A percentile compares a stretch with the other conserved stretches of the same genome.
These are phyloP conservation scores for Larix kaempferi DNA, from an alignment of 75 land plant genomes.

Conservation along the genomic window DNA sequence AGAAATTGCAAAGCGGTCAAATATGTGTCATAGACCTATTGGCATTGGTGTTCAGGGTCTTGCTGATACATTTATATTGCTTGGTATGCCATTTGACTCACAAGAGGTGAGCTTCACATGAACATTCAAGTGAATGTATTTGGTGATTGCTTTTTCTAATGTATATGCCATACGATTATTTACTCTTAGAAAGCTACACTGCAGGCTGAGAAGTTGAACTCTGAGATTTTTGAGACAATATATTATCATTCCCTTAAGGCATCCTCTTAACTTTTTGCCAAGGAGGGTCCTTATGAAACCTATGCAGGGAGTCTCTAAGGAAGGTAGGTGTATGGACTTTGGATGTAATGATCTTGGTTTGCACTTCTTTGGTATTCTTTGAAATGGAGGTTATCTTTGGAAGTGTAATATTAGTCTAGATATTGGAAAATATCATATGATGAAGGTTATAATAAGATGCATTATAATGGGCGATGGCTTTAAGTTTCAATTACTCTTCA, in stretches of 20 bases:
- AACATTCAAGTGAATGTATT: background rate
- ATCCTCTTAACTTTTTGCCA: too few species aligned
- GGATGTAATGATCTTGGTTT: too few species aligned
- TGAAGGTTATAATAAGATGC: too few species aligned
- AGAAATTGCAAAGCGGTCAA: conserved; percentile 82
- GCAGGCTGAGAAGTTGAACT: conserved; percentile 84
- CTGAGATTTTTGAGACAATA: conserved; percentile 94
- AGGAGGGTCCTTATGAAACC: too few species aligned
- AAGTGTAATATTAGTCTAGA: too few species aligned
- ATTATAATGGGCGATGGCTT: too few species aligned
- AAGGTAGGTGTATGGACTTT: too few species aligned
- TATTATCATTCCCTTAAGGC: conserved; percentile 94
- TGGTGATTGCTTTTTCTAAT: background rate
- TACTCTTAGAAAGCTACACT: conserved; percentile 21
- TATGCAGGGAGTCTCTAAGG: too few species aligned
- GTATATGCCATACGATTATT: background rate
- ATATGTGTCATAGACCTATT: conserved; percentile 85
- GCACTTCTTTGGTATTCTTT: too few species aligned
- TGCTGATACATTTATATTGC: conserved; percentile 92
- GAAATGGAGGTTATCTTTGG: too few species aligned
- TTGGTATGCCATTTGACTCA: conserved; percentile 98
- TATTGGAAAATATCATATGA: too few species aligned
- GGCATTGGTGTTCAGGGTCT: conserved; percentile 98
- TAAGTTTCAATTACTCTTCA: too few species aligned
- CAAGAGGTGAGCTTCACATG: conserved; percentile 52